Conservation (phyloP, 148 eudicot genomes). For the Nepenthes mirabilis region DNA sequence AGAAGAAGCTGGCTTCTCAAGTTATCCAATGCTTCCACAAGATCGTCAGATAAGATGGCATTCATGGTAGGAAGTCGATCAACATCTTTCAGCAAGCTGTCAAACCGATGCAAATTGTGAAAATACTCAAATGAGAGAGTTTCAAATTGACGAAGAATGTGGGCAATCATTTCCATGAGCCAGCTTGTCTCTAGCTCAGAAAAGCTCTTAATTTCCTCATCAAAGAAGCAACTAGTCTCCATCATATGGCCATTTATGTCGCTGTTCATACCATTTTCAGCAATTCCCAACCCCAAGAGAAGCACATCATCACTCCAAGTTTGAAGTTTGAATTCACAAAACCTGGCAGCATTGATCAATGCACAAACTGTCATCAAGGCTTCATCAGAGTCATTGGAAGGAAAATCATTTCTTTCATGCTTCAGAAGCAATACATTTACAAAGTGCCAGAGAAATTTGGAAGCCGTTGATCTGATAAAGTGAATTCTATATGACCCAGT, state of each 20-base stretch:
- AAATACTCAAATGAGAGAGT: constrained; percentile 20
- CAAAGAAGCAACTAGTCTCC: constrained; percentile 18
- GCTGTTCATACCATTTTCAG: constrained; percentile 14
- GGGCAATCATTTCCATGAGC: constrained; percentile 31
- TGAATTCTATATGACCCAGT: constrained; percentile 17
- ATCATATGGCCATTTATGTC: constrained; percentile 3
- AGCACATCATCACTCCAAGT: constrained; percentile 43
- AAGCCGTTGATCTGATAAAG: constrained; percentile 26
- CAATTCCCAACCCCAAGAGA: constrained; percentile 32
- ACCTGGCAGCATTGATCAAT: constrained; percentile 34
- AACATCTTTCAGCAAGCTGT: constrained; percentile 4
- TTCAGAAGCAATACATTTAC: constrained; percentile 19
- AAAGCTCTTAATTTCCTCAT: constrained; percentile 33
- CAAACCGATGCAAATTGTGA: constrained; percentile 10
- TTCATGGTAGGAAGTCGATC: constrained; percentile 3
- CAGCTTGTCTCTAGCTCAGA: constrained; percentile 33
- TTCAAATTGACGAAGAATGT: constrained; percentile 32
- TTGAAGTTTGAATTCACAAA: constrained; percentile 29
- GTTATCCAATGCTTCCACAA: constrained; percentile 30
- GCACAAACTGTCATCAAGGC: constrained; percentile 19
- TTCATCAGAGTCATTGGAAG: constrained; percentile 15
- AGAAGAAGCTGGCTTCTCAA: constrained; percentile 26
- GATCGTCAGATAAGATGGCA: constrained; percentile 18
- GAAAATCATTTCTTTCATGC: constrained; percentile 15
- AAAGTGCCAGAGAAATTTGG: constrained; percentile 26